Evolutionary conservation across 2,329 filamentous ascomycete genomes (phyloP).

Genomic region (Orbilia javanica): DNA sequence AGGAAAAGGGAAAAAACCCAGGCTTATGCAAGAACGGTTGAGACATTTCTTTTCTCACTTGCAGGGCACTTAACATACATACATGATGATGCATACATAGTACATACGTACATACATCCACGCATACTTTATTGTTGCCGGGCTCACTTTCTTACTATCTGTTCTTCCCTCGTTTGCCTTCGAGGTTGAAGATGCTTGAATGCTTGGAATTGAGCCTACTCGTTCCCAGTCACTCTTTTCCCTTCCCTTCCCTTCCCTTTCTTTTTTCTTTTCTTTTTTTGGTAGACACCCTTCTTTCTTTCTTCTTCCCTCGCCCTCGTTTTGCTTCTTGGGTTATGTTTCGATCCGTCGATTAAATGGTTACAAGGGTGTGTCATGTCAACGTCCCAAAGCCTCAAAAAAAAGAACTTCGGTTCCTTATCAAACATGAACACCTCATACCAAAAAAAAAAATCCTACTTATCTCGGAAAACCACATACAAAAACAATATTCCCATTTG

Average conservation of each 20-base stretch:
- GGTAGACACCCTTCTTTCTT: background rate
- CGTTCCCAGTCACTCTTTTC: slow-evolving; percentile 13
- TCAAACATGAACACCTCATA: slow-evolving; percentile 30
- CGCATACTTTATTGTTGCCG: slow-evolving; percentile 6
- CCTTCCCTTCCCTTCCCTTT: background rate
- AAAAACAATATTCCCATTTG: background rate
- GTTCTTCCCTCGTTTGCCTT: slow-evolving; percentile 31
- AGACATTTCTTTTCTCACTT: slow-evolving; percentile 55
- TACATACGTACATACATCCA: slow-evolving; percentile 1
- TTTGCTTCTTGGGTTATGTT: slow-evolving; percentile 37
- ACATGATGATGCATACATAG: slow-evolving; percentile 12
- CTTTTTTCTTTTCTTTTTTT: slow-evolving; percentile 9
- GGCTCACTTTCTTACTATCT: background rate
- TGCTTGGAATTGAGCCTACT: slow-evolving; percentile 56
- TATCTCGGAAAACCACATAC: slow-evolving; percentile 1
- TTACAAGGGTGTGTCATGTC: background rate
- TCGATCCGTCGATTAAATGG: slow-evolving; percentile 29
- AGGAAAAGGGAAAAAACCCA: slow-evolving; percentile 28
- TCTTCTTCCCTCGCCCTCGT: slow-evolving; percentile 8
- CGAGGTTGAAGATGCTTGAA: slow-evolving; percentile 2
- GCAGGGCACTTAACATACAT: slow-evolving; percentile 31
- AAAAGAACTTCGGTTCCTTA: slow-evolving; percentile 21
- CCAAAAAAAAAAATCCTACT: slow-evolving; percentile 22
- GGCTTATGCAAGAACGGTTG: slow-evolving; percentile 56
- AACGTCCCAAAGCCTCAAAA: slow-evolving; percentile 14